Evolutionary conservation across 371 early-diverging fungal genomes (phyloP), one percentile per base, ranked within the genome.

Genomic region (Mortierella sp.): DNA sequence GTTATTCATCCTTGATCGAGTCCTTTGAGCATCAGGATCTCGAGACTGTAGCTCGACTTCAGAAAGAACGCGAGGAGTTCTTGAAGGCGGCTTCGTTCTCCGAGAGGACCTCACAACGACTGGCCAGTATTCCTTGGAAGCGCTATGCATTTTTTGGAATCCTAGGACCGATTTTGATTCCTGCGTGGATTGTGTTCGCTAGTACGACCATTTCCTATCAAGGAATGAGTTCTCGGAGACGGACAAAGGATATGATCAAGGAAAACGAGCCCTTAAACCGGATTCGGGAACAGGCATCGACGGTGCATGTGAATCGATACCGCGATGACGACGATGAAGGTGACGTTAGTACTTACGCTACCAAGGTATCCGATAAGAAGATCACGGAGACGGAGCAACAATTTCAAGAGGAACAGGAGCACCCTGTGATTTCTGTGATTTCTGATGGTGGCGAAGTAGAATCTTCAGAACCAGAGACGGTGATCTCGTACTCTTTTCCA

Each of bases 1-100:
- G 52, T 0, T 73, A 73, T 31, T 68, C 75, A 1, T 73, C 75
- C 3, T 19, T 73, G 50, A 73, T 73, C 53, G 75, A 73, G 19
- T 73, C 75, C 0, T 73, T 60, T 49, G 69, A 63, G 32, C 75
- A 56, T 12, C 50, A 62, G 6, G 70, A 61, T 21, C 7, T 50
- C 0, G 70, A 69, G 15, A 56, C 51, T 26, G 34, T 61, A 6
- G 46, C 52, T 0, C 56, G 58, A 8, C n/a, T 56, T 42, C 43
- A 52, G 21, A 17, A 52, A 12, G 63, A 61, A 41, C 62, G 62
- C 6, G 48, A 17, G 1, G 62, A 28, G 23, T 34, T 42, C 2
- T 41, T 57, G 19, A 56, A 62, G 47, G 32, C 56, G 5, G 28
- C 51, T 5, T 47, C 70, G 21, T 56, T 57, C 8, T 32, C 58